Evolutionary conservation across 2,329 filamentous ascomycete species (phyloP), one percentile per base, ranked within the genome.

Genomic region (Colletotrichum tofieldiae): DNA sequence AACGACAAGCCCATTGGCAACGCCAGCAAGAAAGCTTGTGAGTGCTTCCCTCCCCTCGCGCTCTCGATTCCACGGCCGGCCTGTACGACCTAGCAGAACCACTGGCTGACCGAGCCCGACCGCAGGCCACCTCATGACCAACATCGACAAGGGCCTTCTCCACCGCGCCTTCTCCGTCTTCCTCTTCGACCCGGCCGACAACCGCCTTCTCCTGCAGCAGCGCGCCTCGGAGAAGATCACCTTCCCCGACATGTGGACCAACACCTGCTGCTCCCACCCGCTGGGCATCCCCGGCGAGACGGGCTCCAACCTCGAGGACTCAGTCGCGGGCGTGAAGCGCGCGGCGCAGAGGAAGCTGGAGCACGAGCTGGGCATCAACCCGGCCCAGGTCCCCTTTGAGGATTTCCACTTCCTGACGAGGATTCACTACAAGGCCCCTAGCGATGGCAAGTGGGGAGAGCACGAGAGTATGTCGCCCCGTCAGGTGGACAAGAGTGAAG

Each of bases 181-280:
- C 86, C 92, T 99, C 77, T 99, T 99, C 87, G 94, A 98, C 85
- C 54, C 70, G 60, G 93, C 94, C 74, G 89, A 96, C 81, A 97
- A 98, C 83, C 93, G 95, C 78, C 88, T 98, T 73, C 93, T 99
- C 55, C 91, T 99, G 63, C 96, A 99, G 85, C 96, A 98, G 87
- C 93, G 96, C 76, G 96, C 96, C 37, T 87, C 92, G 51, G 96
- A 98, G 86, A 99, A 99, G 88, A 99, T 99, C 81, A 99, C 96
- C 8, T 99, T 99, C 85, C 96, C 96, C 60, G 94, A 98, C 81
- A 95, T 98, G 93, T 99, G 96, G 96, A 99, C 96, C 75, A 99
- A 99, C 85, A 99, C 96, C 41, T 99, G 96, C 89, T 99, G 96
- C 88, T 99, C 96, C 49, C 96, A 99, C 84, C 96, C 96, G 6